Evolutionary conservation across 768 basidiomycete species (phyloP).

Genomic region (Leccinum disarticulatum): DNA sequence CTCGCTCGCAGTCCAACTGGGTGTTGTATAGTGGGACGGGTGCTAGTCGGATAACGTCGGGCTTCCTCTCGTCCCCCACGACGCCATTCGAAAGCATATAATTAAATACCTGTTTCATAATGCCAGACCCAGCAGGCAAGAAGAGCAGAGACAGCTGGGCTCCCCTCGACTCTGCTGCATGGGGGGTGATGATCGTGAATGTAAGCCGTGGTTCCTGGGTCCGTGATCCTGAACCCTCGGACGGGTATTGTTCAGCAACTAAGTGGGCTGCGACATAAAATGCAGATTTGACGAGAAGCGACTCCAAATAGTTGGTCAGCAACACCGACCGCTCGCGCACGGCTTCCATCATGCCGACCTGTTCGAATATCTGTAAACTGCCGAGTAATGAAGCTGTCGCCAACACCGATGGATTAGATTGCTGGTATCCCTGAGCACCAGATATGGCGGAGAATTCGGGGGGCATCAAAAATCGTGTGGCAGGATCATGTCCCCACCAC

Average conservation of each 20-base stretch:
- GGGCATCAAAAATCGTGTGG: slow-evolving; percentile 90
- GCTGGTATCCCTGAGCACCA: slow-evolving; percentile 94
- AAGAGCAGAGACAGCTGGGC: slow-evolving; percentile 88
- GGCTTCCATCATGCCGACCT: slow-evolving; percentile 69
- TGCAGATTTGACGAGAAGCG: slow-evolving; percentile 55
- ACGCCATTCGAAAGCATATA: slow-evolving; percentile 69
- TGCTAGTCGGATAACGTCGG: slow-evolving; percentile 88
- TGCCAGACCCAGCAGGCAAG: slow-evolving; percentile 50
- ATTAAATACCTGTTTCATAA: slow-evolving; percentile 72
- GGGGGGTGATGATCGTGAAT: slow-evolving; percentile 94
- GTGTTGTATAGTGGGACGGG: slow-evolving; percentile 89
- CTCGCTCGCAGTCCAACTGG: slow-evolving; percentile 70
- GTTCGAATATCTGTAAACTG: slow-evolving; percentile 76
- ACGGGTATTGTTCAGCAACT: slow-evolving; percentile 31
- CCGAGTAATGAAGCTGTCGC: slow-evolving; percentile 79
- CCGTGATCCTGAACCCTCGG: slow-evolving; percentile 19
- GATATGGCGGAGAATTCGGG: slow-evolving; percentile 76
- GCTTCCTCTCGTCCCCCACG: slow-evolving; percentile 87
- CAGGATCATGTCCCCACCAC: slow-evolving; percentile 96
- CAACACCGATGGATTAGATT: slow-evolving; percentile 90
- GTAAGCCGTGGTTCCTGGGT: slow-evolving; percentile 31
- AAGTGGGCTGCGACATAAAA: slow-evolving; percentile 56
- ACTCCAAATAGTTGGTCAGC: slow-evolving; percentile 73
- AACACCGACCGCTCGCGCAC: slow-evolving; percentile 67
- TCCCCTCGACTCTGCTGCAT: slow-evolving; percentile 63